Conservation (phyloP, 164 flowering plant genomes). For the Euptelea pleiosperma region DNA sequence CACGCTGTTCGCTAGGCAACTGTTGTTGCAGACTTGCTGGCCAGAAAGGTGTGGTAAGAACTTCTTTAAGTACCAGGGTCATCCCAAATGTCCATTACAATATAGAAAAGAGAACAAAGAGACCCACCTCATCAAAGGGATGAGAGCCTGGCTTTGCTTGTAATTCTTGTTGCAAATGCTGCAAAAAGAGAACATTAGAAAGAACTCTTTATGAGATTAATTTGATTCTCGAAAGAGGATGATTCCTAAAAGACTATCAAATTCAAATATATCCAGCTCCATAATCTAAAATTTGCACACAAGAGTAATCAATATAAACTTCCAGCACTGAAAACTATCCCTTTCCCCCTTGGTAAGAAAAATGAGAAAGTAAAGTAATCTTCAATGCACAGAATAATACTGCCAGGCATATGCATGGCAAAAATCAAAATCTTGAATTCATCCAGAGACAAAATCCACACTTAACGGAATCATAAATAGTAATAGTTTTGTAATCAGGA, state of each 20-base stretch:
- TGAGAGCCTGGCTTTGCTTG: conserved; percentile 62
- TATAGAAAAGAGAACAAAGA: not conserved
- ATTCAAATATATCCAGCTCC: not conserved
- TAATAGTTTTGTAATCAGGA: not conserved
- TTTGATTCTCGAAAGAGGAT: not conserved
- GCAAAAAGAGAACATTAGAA: conserved; percentile 19
- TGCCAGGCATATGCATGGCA: no score
- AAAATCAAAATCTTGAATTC: no score
- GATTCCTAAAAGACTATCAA: not conserved
- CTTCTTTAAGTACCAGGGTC: no score
- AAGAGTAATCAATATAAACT: not conserved
- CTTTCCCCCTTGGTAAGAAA: not conserved
- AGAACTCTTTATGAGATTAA: not conserved
- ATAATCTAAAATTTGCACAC: not conserved
- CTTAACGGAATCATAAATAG: not conserved
- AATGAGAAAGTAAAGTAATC: not conserved
- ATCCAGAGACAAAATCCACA: no score
- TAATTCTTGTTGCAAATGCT: conserved; percentile 73
- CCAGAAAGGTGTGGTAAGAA: no score
- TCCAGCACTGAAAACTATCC: not conserved
- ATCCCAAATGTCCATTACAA: not conserved
- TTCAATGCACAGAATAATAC: no score
- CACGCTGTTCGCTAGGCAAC: not conserved
- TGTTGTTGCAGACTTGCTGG: no score
- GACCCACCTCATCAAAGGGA: conserved; percentile 88